Percentiles rank a stretch among this genome's conserved stretches.
Conservation (phyloP, 495 filamentous ascomycete genomes). For the Trypethelium eluteriae region DNA sequence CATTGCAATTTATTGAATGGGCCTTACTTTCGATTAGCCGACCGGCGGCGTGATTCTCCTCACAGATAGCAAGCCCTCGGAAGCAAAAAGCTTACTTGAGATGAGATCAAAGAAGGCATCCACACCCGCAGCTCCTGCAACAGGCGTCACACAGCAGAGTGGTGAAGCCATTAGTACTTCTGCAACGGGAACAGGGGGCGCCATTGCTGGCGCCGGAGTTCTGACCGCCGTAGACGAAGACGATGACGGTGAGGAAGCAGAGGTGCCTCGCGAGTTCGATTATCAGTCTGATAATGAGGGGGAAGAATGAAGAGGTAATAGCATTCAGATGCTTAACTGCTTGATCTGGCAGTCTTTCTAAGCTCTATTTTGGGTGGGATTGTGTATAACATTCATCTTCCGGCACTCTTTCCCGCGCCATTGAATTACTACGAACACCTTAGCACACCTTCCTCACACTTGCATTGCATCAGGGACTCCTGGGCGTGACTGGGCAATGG, state of each 20-base stretch:
- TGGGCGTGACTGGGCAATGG: background rate
- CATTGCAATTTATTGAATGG: slow-evolving; percentile 10
- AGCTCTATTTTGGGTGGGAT: background rate
- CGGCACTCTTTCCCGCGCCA: background rate
- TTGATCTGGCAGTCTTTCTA: background rate
- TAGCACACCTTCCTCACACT: background rate
- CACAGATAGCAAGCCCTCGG: slow-evolving; percentile 71
- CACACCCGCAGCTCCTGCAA: slow-evolving; percentile 28
- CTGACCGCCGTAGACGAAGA: slow-evolving; percentile 82
- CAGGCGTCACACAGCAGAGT: slow-evolving; percentile 27
- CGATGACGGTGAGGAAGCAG: slow-evolving; percentile 75
- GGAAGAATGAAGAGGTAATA: slow-evolving; percentile 36
- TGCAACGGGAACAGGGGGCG: slow-evolving; percentile 39
- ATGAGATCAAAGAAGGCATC: slow-evolving; percentile 68
- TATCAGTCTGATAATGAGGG: slow-evolving; percentile 72
- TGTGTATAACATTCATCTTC: slow-evolving; percentile 3
- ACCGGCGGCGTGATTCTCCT: slow-evolving; percentile 90
- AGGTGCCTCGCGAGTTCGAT: slow-evolving; percentile 71
- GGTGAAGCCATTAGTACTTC: slow-evolving; percentile 24
- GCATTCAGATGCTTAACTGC: background rate
- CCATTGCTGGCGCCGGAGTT: slow-evolving; percentile 69
- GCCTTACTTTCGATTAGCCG: slow-evolving; percentile 49
- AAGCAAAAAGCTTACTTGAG: slow-evolving; percentile 71
- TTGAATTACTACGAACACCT: slow-evolving; percentile 4
- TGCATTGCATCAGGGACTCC: slow-evolving; percentile 2